These are phyloP conservation scores for Paraurostyla sp. DNA, from an alignment of 73 alveolate genomes.

Conservation along the genomic window DNA sequence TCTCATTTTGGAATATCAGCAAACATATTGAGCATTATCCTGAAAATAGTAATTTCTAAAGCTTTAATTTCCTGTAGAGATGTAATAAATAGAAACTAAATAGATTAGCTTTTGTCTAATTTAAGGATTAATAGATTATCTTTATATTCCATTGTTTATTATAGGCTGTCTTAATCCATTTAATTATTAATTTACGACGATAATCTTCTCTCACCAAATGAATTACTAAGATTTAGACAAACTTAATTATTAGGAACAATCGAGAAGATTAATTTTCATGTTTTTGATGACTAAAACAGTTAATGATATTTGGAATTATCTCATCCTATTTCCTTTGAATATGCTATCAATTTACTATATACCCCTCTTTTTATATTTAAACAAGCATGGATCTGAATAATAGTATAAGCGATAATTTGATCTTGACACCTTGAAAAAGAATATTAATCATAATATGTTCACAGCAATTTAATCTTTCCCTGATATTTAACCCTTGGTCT, in stretches of 20 bases:
- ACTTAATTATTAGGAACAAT: neutral
- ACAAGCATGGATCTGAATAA: neutral
- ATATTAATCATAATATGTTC: neutral
- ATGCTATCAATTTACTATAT: conserved; percentile 20
- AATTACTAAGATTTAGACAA: neutral
- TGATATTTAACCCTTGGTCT: neutral
- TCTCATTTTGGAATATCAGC: neutral
- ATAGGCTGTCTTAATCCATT: too few relatives aligned
- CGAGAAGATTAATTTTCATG: neutral
- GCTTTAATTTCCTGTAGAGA: too few relatives aligned
- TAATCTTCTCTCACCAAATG: neutral
- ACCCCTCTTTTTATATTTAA: neutral
- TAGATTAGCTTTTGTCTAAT: too few relatives aligned
- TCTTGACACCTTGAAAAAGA: neutral
- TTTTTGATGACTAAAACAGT: neutral
- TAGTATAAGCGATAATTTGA: neutral
- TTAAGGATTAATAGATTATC: too few relatives aligned
- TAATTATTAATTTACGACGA: too few relatives aligned
- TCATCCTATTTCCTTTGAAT: neutral
- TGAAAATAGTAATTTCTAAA: neutral
- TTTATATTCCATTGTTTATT: too few relatives aligned
- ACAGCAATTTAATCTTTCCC: neutral
- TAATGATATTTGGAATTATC: neutral
- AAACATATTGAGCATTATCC: neutral
- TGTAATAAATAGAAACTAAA: too few relatives aligned